Evolutionary conservation across 2,329 filamentous ascomycete species (phyloP).

Genomic region (Colletotrichum melonis): DNA sequence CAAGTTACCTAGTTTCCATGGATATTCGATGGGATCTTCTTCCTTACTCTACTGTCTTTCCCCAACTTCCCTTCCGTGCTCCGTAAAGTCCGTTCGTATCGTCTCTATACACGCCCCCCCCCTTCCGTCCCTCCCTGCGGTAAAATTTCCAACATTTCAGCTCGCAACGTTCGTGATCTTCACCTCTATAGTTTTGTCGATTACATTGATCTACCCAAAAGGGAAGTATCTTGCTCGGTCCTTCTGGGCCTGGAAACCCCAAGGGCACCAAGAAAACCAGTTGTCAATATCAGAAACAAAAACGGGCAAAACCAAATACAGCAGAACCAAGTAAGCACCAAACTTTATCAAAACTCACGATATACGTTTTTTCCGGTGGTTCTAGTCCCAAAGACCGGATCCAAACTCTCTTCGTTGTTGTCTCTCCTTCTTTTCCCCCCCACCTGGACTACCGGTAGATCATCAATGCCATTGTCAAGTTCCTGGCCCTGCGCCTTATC

Average conservation of each 20-base stretch:
- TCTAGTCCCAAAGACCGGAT: neutral
- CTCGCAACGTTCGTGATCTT: neutral
- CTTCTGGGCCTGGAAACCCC: neutral
- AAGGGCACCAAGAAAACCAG: neutral
- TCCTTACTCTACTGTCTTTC: neutral
- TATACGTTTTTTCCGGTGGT: neutral
- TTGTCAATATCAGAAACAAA: too few species aligned
- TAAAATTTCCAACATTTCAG: neutral
- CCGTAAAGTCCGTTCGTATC: slow-evolving; percentile 3
- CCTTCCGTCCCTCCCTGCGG: neutral
- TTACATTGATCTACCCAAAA: neutral
- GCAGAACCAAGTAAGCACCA: neutral
- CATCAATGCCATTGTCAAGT: too few species aligned
- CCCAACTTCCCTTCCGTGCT: slow-evolving; percentile 6
- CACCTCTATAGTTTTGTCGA: neutral
- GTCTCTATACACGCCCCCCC: neutral
- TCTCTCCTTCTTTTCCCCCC: neutral
- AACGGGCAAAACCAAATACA: neutral
- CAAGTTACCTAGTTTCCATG: neutral
- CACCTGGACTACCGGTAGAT: too few species aligned
- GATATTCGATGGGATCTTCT: too few species aligned
- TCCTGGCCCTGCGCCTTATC: too few species aligned
- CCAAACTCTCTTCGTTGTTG: neutral
- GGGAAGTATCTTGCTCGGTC: slow-evolving; percentile 9
- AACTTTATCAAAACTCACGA: neutral